Evolutionary conservation across 345 rosid species (phyloP).

Genomic region (Cardamine resedifolia): DNA sequence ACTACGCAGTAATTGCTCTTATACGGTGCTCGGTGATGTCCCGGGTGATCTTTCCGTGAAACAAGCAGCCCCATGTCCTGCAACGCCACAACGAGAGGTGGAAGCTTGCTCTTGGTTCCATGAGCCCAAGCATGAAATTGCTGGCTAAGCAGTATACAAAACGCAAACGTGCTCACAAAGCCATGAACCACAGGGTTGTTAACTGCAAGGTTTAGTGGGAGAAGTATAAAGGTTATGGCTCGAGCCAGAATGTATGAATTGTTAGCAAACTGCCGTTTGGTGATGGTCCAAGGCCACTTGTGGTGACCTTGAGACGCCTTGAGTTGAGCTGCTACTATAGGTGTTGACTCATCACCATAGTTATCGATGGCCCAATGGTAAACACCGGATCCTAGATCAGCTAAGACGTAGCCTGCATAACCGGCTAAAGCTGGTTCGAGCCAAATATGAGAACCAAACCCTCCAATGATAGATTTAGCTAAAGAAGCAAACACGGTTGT

Average conservation of each 20-base stretch:
- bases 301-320: constrained; percentile 94
- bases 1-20: constrained; percentile 83
- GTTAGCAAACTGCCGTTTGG: constrained; percentile 77
- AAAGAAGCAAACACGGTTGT: constrained; percentile 51
- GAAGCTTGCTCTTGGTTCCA: constrained; percentile 80
- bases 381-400: constrained; percentile 83
- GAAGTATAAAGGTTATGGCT: constrained; percentile 50
- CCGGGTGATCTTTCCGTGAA: constrained; percentile 60
- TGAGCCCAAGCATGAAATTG: constrained; percentile 96
- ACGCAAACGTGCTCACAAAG: constrained; percentile 54
- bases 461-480: constrained; percentile 49
- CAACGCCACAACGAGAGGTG: constrained; percentile 53
- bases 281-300: constrained; percentile 87
- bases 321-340: constrained; percentile 65
- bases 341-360: constrained; percentile 73
- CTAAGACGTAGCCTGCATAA: constrained; percentile 64
- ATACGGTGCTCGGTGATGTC: constrained; percentile 77
- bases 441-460: constrained; percentile 51
- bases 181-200: constrained; percentile 48
- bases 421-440: constrained; percentile 63
- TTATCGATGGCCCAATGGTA: constrained; percentile 97
- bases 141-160: constrained; percentile 85
- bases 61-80: constrained; percentile 76
- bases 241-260: constrained; percentile 69
- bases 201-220: constrained; percentile 57